Percentiles rank a stretch among this genome's conserved stretches.
phyloP scores from a whole-genome alignment of 495 filamentous ascomycete genomes.

The Alectoria sarmentosa region DNA sequence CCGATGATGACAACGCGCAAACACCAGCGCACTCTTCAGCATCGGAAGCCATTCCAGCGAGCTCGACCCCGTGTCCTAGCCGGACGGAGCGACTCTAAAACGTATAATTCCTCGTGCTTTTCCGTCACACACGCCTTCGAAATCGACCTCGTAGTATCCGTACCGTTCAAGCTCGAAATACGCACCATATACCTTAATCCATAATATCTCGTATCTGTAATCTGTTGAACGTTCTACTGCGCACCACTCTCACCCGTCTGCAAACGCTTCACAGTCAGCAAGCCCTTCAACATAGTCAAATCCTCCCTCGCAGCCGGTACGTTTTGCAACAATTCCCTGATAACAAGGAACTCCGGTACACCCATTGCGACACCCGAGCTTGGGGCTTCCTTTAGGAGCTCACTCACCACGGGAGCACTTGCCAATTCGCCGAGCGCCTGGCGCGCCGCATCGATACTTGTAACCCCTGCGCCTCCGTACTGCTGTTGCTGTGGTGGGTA shows the following conservation, averaged over 20 bases:
- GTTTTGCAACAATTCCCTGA: conserved; percentile 36
- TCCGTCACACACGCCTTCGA: background rate
- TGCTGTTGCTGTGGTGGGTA: conserved; percentile 30
- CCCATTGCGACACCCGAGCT: conserved; percentile 53
- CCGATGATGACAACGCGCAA: background rate
- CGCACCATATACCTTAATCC: background rate
- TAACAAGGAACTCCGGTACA: conserved; percentile 54
- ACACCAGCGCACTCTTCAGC: background rate
- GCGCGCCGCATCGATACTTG: conserved; percentile 44
- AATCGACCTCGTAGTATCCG: background rate
- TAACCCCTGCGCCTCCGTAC: conserved; percentile 28
- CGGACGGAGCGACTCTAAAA: background rate
- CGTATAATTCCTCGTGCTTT: background rate
- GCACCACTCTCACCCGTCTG: conserved; percentile 15
- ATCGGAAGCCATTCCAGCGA: background rate
- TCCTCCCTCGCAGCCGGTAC: conserved; percentile 24
- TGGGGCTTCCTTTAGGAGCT: conserved; percentile 58
- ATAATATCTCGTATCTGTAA: background rate
- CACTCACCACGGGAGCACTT: conserved; percentile 54
- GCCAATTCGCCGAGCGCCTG: conserved; percentile 55
- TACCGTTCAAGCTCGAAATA: background rate
- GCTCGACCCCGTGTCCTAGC: background rate
- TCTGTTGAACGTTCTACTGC: background rate
- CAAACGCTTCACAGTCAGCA: conserved; percentile 22
- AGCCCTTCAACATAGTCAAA: conserved; percentile 21